These are phyloP conservation scores for Clavispora phyllophila DNA, from an alignment of 805 yeast species.

Conservation along the genomic window DNA sequence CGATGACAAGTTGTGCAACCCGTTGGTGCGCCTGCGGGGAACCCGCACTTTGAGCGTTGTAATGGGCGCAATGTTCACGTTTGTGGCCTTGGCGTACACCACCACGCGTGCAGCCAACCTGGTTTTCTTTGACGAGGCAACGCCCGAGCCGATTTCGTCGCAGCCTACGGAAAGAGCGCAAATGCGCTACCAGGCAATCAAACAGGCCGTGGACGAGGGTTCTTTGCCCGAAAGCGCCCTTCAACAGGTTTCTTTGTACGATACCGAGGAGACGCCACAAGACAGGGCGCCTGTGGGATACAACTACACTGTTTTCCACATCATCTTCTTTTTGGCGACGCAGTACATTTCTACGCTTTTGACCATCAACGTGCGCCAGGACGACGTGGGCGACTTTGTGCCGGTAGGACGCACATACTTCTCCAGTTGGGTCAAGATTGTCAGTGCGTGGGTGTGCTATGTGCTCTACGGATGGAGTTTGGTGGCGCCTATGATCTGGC, in stretches of 20 bases:
- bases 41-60: constrained; percentile 86
- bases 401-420: constrained; percentile 98
- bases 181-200: constrained; percentile 80
- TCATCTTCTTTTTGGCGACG: constrained; percentile 90
- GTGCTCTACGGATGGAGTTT: constrained; percentile 84
- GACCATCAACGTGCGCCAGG: constrained; percentile 85
- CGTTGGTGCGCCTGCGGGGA: constrained; percentile 81
- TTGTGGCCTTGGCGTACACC: constrained; percentile 92
- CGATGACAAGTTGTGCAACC: constrained; percentile 89
- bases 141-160: constrained; percentile 37
- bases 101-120: constrained; percentile 92
- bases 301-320: constrained; percentile 82
- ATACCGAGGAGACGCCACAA: constrained; percentile 41
- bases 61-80: constrained; percentile 89
- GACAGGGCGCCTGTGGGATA: constrained; percentile 64
- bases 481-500: constrained; percentile 84
- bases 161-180: constrained; percentile 49
- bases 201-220: constrained; percentile 95
- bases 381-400: constrained; percentile 79
- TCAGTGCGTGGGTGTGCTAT: constrained; percentile 90
- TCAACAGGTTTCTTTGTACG: constrained; percentile 60
- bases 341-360: constrained; percentile 93
- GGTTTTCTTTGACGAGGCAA: constrained; percentile 36
- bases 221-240: constrained; percentile 90
- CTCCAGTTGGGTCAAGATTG: constrained; percentile 89